Evolutionary conservation across 257 asterid species (phyloP), one percentile per base, ranked within the genome.

Genomic region (Solanum chiquidenum): DNA sequence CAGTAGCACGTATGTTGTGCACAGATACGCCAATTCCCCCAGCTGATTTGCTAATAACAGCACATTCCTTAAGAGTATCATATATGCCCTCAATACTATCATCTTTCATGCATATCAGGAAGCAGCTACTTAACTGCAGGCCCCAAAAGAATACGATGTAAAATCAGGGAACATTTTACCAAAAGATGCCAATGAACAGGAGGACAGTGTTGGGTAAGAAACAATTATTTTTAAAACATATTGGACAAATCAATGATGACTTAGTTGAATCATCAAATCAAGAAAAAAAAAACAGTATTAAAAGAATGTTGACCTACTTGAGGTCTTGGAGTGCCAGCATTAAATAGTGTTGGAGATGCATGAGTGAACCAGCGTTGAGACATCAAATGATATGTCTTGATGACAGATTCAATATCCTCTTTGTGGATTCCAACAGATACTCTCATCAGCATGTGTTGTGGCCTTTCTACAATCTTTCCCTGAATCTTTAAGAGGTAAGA

Each of bases 401-500:
- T 79, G 79, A 87, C 98, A 64, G 98, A 92, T 83, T 95, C 98
- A 71, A 96, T 93, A 80, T 97, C 95, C 76, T 93, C 95, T 80
- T 95, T 95, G 93, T 95, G 99, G 79, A 97, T 94, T 37, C 99
- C 98, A 88, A 97, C 99, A 92, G 99, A 83, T 80, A 97, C 99
- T 88, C 99, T 91, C 99, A 97, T 97, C 90, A 95, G 90, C 99
- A 96, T 96, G 92, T 97, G 99, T 5, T 97, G 99, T 46, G 99
- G 99, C 88, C 99, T 96, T 91, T 97, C 99, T 14, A 97, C 98
- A 69, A 96, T 98, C 89, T 93, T 92, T 44, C 98, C 99, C 72
- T 93, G 92, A 80, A 95, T 89, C 91, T 94, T 97, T 23, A 96
- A 86, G 72, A 97, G 98, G 91, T 96, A 96, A 58, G 99, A 96